A percentile compares a stretch with the other conserved stretches of the same genome.
Conservation (phyloP, 1,284 basidiomycete species). For the Tranzscheliella williamsii region DNA sequence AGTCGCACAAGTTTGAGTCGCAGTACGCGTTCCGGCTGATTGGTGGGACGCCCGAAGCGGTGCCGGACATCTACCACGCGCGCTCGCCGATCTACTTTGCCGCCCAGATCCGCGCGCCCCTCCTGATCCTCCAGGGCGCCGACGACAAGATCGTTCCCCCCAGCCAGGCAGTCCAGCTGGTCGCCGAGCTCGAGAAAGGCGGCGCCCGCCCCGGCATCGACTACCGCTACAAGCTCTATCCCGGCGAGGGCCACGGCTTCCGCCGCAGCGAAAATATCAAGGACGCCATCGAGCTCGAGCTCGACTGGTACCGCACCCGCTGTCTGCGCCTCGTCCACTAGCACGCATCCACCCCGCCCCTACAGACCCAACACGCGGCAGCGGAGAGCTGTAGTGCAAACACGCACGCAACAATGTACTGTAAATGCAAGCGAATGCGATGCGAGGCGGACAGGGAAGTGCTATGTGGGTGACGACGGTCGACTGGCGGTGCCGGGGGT, state of each 20-base stretch:
- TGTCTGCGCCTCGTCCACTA: too few species aligned
- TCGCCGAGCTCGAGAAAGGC: constrained; percentile 14
- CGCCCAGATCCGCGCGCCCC: constrained; percentile 65
- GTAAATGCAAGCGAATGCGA: too few species aligned
- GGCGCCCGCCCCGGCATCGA: constrained; percentile 9
- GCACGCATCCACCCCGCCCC: too few species aligned
- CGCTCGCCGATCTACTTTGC: constrained; percentile 67
- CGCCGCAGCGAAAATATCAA: constrained; percentile 18
- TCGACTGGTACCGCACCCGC: too few species aligned
- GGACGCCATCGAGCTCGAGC: constrained; percentile 18
- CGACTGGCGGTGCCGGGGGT: too few species aligned
- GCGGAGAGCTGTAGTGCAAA: too few species aligned
- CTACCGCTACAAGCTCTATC: constrained; percentile 40
- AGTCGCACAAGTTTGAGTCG: constrained; percentile 73
- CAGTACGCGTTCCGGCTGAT: constrained; percentile 67
- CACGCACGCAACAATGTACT: too few species aligned
- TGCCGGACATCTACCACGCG: constrained; percentile 65
- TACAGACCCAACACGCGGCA: too few species aligned
- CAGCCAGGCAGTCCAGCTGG: constrained; percentile 65
- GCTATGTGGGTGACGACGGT: too few species aligned
- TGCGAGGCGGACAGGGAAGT: too few species aligned
- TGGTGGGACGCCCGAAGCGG: constrained; percentile 66
- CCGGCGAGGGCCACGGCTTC: constrained; percentile 49
- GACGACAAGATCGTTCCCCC: constrained; percentile 69
- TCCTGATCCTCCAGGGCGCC: constrained; percentile 68